phyloP scores from a whole-genome alignment of 805 yeast species.

The Isabelozyma gotoi region DNA sequence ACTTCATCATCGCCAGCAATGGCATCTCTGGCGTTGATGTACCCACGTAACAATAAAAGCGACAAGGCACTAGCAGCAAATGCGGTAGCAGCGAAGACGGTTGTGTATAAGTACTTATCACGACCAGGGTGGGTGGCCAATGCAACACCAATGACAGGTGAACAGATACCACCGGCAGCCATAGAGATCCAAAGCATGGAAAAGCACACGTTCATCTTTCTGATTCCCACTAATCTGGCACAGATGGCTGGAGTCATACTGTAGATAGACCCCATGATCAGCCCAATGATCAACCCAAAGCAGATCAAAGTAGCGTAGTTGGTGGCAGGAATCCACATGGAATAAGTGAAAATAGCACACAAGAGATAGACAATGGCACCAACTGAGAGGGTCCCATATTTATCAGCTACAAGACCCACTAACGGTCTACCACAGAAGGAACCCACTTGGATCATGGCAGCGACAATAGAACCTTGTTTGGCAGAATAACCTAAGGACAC shows the following conservation, averaged over 20 bases:
- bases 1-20: slow-evolving; percentile 6
- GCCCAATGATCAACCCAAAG: slow-evolving; percentile 48
- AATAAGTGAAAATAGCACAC: slow-evolving; percentile 18
- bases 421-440: slow-evolving; percentile 50
- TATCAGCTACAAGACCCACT: slow-evolving; percentile 48
- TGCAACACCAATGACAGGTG: slow-evolving; percentile 57
- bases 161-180: slow-evolving; percentile 46
- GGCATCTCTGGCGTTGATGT: slow-evolving; percentile 51
- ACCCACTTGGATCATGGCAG: slow-evolving; percentile 59
- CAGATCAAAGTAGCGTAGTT: slow-evolving; percentile 50
- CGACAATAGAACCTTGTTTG: slow-evolving; percentile 50
- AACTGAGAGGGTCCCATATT: slow-evolving; percentile 47
- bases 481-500: slow-evolving; percentile 51
- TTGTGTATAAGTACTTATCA: slow-evolving; percentile 50
- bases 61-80: slow-evolving; percentile 46
- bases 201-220: slow-evolving; percentile 42
- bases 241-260: slow-evolving; percentile 48
- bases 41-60: slow-evolving; percentile 51
- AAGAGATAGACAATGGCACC: slow-evolving; percentile 17
- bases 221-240: slow-evolving; percentile 49
- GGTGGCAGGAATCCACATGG: slow-evolving; percentile 41
- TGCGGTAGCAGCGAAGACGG: slow-evolving; percentile 59
- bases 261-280: slow-evolving; percentile 56
- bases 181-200: slow-evolving; percentile 51
- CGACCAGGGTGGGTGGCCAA: slow-evolving; percentile 40